Conservation (phyloP, 2,329 filamentous ascomycete species). For the Metarhizium robertsii region DNA sequence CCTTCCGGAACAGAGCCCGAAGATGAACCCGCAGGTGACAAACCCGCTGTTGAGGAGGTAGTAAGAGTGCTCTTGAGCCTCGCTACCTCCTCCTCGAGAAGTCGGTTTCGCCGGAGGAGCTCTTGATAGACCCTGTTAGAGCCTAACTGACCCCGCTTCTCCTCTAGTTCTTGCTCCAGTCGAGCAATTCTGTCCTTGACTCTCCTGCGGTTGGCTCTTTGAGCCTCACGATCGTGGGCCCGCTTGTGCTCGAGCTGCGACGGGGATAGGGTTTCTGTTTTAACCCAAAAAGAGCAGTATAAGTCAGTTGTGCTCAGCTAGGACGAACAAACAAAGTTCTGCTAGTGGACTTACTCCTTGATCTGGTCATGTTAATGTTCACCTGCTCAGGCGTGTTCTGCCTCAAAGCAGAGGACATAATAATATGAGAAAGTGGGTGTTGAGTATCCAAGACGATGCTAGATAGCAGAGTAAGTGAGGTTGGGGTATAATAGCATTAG, state of each 20-base stretch:
- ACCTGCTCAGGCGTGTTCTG: not conserved
- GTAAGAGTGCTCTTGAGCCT: not conserved
- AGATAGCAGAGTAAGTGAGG: not conserved
- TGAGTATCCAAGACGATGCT: not conserved
- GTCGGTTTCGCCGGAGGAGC: constrained; percentile 1
- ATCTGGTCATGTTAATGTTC: not conserved
- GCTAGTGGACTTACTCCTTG: not conserved
- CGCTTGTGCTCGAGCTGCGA: constrained; percentile 2
- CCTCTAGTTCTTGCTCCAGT: not conserved
- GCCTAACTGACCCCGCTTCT: not conserved
- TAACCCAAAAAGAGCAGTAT: not conserved
- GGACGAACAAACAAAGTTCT: no score
- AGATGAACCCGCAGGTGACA: not conserved
- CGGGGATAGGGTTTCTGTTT: not conserved
- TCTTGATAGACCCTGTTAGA: constrained; percentile 1
- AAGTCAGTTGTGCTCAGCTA: not conserved
- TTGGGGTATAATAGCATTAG: not conserved
- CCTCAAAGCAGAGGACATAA: not conserved
- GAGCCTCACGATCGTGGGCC: constrained; percentile 3
- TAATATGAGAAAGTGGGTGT: not conserved
- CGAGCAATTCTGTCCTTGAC: constrained; percentile 1
- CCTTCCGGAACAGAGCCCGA: not conserved
- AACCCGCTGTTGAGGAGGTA: not conserved
- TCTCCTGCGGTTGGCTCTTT: constrained; percentile 1
- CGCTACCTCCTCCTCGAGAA: constrained; percentile 1